Conservation (phyloP, 805 yeast species). For the Sungouiella thailandica region DNA sequence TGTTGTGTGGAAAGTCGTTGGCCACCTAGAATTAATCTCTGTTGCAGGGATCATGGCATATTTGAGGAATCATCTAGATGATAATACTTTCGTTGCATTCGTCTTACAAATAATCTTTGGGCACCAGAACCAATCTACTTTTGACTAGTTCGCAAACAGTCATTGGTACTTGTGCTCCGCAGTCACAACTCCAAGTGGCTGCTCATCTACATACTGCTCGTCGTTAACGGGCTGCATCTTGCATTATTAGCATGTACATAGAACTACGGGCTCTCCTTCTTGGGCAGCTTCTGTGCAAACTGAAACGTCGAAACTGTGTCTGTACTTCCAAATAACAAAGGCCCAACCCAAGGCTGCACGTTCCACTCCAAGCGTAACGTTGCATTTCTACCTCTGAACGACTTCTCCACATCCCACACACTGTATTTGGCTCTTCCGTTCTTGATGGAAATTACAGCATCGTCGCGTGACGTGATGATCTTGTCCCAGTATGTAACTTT, state of each 20-base stretch:
- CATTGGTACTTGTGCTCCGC: too few species aligned
- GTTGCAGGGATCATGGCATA: too few species aligned
- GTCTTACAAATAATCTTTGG: too few species aligned
- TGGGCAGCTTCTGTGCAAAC: constrained; percentile 24
- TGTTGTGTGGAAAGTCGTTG: too few species aligned
- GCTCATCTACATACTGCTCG: too few species aligned
- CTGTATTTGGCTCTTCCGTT: constrained; percentile 68
- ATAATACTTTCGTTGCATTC: too few species aligned
- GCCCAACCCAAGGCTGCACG: constrained; percentile 87
- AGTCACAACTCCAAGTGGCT: too few species aligned
- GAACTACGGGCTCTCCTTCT: constrained; percentile 3
- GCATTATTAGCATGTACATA: constrained; percentile 1
- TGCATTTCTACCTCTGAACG: constrained; percentile 61
- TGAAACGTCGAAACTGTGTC: constrained; percentile 20
- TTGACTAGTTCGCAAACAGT: too few species aligned
- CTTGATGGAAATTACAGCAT: constrained; percentile 51
- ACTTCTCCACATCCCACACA: constrained; percentile 77
- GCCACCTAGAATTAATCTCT: too few species aligned
- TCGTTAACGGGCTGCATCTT: too few species aligned
- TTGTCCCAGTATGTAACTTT: constrained; percentile 89
- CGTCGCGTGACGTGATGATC: constrained; percentile 55
- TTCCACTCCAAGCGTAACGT: constrained; percentile 78
- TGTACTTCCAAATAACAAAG: constrained; percentile 63
- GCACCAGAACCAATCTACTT: too few species aligned
- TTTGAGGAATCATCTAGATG: too few species aligned